Conservation (phyloP, 768 basidiomycete genomes). For the Pleurotus pulmonarius region DNA sequence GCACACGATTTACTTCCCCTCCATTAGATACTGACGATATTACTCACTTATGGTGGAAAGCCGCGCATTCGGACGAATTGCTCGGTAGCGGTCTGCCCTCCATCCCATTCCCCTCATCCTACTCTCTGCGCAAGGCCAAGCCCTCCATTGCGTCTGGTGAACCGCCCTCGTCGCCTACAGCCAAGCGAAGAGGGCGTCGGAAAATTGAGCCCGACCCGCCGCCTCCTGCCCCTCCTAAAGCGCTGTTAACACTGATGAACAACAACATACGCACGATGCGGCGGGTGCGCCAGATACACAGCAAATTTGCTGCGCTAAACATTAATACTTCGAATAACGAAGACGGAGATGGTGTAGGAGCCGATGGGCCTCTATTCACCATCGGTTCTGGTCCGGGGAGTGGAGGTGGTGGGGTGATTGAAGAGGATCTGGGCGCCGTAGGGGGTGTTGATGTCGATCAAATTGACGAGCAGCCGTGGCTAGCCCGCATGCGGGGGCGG, state of each 20-base stretch:
- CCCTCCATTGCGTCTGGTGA: constrained; percentile 7
- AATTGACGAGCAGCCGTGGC: constrained; percentile 65
- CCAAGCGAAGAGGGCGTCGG: constrained; percentile 28
- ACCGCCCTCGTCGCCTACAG: constrained; percentile 8
- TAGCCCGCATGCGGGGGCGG: constrained; percentile 24
- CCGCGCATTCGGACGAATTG: constrained; percentile 57
- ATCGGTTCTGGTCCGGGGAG: constrained; percentile 14
- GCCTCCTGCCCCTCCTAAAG: constrained; percentile 24
- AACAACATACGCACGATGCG: constrained; percentile 73
- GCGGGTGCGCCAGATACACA: constrained; percentile 68
- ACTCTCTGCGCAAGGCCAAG: constrained; percentile 16
- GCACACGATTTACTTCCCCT: constrained; percentile 44
- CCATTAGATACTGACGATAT: constrained; percentile 36
- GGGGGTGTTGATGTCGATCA: constrained; percentile 27
- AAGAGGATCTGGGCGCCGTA: constrained; percentile 16
- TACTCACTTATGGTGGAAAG: constrained; percentile 73
- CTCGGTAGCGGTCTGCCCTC: constrained; percentile 62
- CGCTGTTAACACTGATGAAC: constrained; percentile 70
- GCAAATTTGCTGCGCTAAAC: constrained; percentile 61
- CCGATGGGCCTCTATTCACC: constrained; percentile 31
- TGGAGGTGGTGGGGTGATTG: constrained; percentile 11
- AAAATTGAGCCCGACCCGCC: constrained; percentile 19
- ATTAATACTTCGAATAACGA: constrained; percentile 27
- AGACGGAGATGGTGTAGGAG: constrained; percentile 31
- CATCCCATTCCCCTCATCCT: constrained; percentile 39